These are phyloP conservation scores for Plasmodiophora brassicae DNA, from an alignment of 208 protist species.

Conservation along the genomic window DNA sequence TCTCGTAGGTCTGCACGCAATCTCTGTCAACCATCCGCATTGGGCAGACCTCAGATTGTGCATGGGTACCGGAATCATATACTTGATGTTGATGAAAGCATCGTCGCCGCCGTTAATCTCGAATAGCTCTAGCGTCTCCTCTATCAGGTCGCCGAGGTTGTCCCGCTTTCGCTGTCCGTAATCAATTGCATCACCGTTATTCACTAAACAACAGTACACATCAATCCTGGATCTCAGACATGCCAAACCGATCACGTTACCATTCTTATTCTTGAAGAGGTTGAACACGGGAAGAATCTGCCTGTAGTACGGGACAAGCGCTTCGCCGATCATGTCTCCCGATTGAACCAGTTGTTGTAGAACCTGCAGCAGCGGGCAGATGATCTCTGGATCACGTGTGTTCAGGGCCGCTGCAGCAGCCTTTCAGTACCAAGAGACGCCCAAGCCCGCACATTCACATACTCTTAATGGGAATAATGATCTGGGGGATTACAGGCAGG, in stretches of 20 bases:
- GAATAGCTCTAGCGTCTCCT: constrained; percentile 92
- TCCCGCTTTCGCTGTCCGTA: constrained; percentile 82
- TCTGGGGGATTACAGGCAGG: constrained; percentile 92
- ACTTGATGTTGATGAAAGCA: constrained; percentile 82
- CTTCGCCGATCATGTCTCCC: constrained; percentile 83
- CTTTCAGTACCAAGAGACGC: background rate
- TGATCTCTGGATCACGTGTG: constrained; percentile 87
- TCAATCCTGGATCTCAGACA: no score
- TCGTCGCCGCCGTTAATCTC: constrained; percentile 72
- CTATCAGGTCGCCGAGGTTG: constrained; percentile 76
- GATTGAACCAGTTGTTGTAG: constrained; percentile 89
- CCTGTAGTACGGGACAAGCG: constrained; percentile 95
- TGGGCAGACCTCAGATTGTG: no score
- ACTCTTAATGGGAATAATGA: constrained; percentile 95
- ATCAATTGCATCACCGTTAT: constrained; percentile 82
- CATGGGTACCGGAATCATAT: constrained; percentile 82
- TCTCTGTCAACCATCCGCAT: no score
- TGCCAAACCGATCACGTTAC: background rate
- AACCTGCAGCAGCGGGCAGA: constrained; percentile 79
- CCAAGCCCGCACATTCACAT: no score
- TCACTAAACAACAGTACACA: no score
- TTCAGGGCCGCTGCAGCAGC: constrained; percentile 76
- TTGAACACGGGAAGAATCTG: constrained; percentile 97
- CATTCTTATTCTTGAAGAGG: constrained; percentile 87
- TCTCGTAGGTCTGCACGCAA: no score